A percentile compares a stretch with the other conserved stretches of the same genome.
phyloP scores from a whole-genome alignment of 2,329 filamentous ascomycete species.

The Trichophyton simii region DNA sequence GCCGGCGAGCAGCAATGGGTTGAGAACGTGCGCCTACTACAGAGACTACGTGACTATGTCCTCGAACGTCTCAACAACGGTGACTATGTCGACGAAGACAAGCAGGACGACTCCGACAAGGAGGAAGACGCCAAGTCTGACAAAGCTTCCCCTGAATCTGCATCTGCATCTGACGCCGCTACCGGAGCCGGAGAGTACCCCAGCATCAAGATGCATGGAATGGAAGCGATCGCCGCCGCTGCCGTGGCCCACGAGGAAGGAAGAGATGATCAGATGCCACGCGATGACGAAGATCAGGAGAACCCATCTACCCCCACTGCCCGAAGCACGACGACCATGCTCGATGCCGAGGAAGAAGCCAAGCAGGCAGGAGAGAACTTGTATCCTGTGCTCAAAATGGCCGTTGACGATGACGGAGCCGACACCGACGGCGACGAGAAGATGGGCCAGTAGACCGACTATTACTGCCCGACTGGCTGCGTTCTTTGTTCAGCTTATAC shows the following conservation, averaged over 20 bases:
- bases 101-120: slow-evolving; percentile 35
- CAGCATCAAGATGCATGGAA: slow-evolving; percentile 10
- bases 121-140: slow-evolving; percentile 9
- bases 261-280: neutral
- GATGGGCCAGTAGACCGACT: slow-evolving; percentile 19
- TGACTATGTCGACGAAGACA: slow-evolving; percentile 34
- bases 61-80: slow-evolving; percentile 42
- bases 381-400: slow-evolving; percentile 18
- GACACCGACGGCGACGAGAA: slow-evolving; percentile 27
- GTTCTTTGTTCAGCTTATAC: slow-evolving; percentile 2
- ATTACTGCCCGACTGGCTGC: neutral
- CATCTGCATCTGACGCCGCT: neutral
- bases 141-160: too few species aligned
- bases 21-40: slow-evolving; percentile 52
- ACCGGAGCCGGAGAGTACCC: neutral
- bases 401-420: slow-evolving; percentile 22
- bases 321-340: neutral
- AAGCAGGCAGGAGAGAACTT: slow-evolving; percentile 9
- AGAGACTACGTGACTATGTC: slow-evolving; percentile 46
- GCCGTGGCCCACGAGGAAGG: slow-evolving; percentile 15
- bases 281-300: neutral
- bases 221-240: slow-evolving; percentile 17
- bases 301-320: neutral
- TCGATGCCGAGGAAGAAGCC: slow-evolving; percentile 4
- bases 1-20: slow-evolving; percentile 45